Conservation (phyloP, 2,329 filamentous ascomycete genomes). For the Fusarium buxicola region DNA sequence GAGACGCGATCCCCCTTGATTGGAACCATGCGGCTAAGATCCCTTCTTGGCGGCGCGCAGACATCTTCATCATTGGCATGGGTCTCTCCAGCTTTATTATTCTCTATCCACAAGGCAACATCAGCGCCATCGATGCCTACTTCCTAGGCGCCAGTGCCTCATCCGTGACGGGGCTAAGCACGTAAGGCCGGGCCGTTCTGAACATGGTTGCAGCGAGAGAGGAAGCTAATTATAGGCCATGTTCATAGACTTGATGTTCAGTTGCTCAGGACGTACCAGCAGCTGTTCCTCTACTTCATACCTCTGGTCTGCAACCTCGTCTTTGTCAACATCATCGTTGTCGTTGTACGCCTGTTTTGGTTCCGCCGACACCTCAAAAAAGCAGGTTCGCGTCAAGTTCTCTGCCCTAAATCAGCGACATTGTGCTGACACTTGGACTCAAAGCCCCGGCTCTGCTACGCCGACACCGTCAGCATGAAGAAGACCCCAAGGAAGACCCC, state of each 20-base stretch:
- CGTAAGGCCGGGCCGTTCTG: slow-evolving; percentile 51
- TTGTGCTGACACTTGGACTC: slow-evolving; percentile 2
- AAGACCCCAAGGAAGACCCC: slow-evolving; percentile 20
- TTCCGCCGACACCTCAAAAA: slow-evolving; percentile 59
- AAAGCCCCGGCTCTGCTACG: slow-evolving; percentile 35
- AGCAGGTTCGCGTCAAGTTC: slow-evolving; percentile 45
- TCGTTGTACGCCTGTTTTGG: slow-evolving; percentile 60
- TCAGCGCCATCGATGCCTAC: slow-evolving; percentile 58
- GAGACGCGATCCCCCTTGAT: not conserved
- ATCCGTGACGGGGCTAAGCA: slow-evolving; percentile 64
- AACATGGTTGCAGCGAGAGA: not conserved
- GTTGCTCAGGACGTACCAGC: slow-evolving; percentile 61
- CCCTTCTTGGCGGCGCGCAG: slow-evolving; percentile 20
- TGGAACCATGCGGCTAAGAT: slow-evolving; percentile 18
- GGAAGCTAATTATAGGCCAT: slow-evolving; percentile 12
- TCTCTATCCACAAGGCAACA: slow-evolving; percentile 41
- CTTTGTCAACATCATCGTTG: slow-evolving; percentile 62
- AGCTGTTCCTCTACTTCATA: slow-evolving; percentile 62
- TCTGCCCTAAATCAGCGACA: not conserved
- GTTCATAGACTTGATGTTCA: slow-evolving; percentile 61
- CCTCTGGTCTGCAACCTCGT: slow-evolving; percentile 61
- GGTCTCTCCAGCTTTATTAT: slow-evolving; percentile 37
- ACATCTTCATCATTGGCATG: slow-evolving; percentile 44
- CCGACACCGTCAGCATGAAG: slow-evolving; percentile 7
- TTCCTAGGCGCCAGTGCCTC: slow-evolving; percentile 62